Evolutionary conservation across 140 eudicot species (phyloP).

Genomic region (Flaveria floridana): DNA sequence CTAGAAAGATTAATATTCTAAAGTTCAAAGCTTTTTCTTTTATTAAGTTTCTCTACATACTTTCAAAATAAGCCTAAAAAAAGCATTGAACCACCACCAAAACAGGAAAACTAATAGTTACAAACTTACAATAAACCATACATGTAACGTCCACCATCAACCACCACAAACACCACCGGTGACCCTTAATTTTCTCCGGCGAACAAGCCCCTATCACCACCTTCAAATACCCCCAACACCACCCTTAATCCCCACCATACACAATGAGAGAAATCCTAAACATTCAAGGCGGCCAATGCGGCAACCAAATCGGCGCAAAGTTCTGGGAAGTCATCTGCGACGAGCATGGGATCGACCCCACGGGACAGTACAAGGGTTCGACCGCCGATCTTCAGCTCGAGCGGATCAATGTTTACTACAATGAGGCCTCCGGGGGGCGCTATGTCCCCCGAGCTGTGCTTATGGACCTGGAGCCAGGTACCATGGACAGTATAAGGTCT

Average conservation of each 20-base stretch:
- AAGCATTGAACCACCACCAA: neutral
- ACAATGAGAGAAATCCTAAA: slow-evolving; percentile 13
- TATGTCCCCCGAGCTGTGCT: slow-evolving; percentile 16
- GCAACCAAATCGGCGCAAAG: slow-evolving; percentile 21
- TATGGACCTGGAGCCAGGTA: slow-evolving; percentile 16
- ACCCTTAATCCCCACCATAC: neutral
- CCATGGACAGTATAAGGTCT: slow-evolving; percentile 7
- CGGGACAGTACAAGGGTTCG: slow-evolving; percentile 11
- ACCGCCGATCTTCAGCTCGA: slow-evolving; percentile 3
- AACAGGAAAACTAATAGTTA: neutral
- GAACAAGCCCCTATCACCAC: neutral
- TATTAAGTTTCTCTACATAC: too few relatives aligned
- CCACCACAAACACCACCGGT: neutral
- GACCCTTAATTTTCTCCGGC: neutral
- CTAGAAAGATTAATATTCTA: too few relatives aligned
- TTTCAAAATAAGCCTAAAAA: neutral
- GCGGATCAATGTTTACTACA: slow-evolving; percentile 12
- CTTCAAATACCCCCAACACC: neutral
- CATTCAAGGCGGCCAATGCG: slow-evolving; percentile 21
- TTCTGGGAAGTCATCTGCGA: slow-evolving; percentile 19
- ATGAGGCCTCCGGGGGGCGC: slow-evolving; percentile 6
- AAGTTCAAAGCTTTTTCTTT: too few relatives aligned
- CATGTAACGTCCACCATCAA: too few relatives aligned
- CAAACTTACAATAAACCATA: neutral
- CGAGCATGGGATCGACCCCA: slow-evolving; percentile 13